Conservation (phyloP, 208 protist genomes). For the Herpetomonas tarakana region DNA sequence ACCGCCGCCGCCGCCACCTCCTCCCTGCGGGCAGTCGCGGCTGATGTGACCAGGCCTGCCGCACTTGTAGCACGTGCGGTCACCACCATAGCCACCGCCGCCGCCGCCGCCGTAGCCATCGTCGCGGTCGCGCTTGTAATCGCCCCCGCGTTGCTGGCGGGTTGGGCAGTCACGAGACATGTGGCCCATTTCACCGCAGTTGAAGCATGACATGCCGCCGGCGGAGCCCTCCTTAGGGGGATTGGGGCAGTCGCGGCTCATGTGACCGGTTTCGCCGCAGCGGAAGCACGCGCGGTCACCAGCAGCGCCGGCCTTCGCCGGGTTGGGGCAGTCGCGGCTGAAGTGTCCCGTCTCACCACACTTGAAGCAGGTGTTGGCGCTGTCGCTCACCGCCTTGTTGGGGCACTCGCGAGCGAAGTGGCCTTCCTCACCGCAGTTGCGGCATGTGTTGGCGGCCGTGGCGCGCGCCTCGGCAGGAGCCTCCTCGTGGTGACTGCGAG, state of each 20-base stretch:
- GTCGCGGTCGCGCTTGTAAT: conserved; percentile 59
- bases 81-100: conserved; percentile 33
- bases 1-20: conserved; percentile 24
- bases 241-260: conserved; percentile 88
- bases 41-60: conserved; percentile 79
- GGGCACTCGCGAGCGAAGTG: conserved; percentile 86
- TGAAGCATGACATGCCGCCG: conserved; percentile 58
- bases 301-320: conserved; percentile 21
- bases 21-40: conserved; percentile 68
- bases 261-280: conserved; percentile 71
- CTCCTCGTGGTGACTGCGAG: background rate
- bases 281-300: conserved; percentile 72
- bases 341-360: conserved; percentile 67
- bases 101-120: conserved; percentile 31
- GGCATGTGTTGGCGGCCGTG: conserved; percentile 46
- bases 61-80: conserved; percentile 83
- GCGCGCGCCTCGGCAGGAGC: conserved; percentile 1
- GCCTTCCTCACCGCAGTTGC: conserved; percentile 77
- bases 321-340: conserved; percentile 63
- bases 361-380: conserved; percentile 49
- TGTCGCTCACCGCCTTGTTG: conserved; percentile 18
- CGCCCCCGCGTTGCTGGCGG: conserved; percentile 16
- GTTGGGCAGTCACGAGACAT: conserved; percentile 75
- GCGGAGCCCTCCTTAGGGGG: conserved; percentile 34
- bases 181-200: conserved; percentile 73